Evolutionary conservation across 2,329 filamentous ascomycete species (phyloP), one percentile per base, ranked within the genome.

Genomic region (Periconia sp.): DNA sequence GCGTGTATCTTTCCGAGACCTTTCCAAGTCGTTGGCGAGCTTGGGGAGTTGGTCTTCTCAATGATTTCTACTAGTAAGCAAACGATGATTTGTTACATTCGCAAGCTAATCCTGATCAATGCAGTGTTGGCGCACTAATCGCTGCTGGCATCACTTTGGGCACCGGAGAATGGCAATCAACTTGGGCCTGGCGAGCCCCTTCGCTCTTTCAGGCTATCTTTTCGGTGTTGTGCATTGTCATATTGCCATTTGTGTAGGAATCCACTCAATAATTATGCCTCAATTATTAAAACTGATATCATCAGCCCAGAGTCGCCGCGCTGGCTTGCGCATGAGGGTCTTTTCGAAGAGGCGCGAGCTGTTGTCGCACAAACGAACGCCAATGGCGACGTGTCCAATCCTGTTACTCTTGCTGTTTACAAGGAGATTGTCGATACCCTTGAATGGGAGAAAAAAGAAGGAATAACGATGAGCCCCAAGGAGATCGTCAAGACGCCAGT

Each of bases 1-100:
- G 70, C 0, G 73, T 78, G 0, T 78, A 78, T 37, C 66, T 82
- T 3, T 72, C 73, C 2, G 80, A 82, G 59, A 75, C 74, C 0
- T 76, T 78, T 38, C 69, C 77, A 0, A n/a, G n/a, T 71, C 59
- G 66, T 8, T 77, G 71, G 65, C 67, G 76, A n/a, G 73, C 69
- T 7, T 75, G 72, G 71, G 72, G 71, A 3, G 64, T 73, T 1
- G 74, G 72, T 0, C 24, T 75, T 12, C 59, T n/a, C n/a, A n/a
- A n/a, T n/a, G n/a, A n/a, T n/a, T n/a, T n/a, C n/a, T n/a, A n/a
- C n/a, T n/a, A n/a, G n/a, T n/a, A n/a, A n/a, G n/a, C n/a, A n/a
- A n/a, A n/a, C n/a, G n/a, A n/a, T n/a, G n/a, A n/a, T n/a, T n/a
- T n/a, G n/a, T n/a, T n/a, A n/a, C n/a, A n/a, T 74, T 11, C 70